Evolutionary conservation across 2,329 filamentous ascomycete genomes (phyloP).

Genomic region (Hysterium pulicare): DNA sequence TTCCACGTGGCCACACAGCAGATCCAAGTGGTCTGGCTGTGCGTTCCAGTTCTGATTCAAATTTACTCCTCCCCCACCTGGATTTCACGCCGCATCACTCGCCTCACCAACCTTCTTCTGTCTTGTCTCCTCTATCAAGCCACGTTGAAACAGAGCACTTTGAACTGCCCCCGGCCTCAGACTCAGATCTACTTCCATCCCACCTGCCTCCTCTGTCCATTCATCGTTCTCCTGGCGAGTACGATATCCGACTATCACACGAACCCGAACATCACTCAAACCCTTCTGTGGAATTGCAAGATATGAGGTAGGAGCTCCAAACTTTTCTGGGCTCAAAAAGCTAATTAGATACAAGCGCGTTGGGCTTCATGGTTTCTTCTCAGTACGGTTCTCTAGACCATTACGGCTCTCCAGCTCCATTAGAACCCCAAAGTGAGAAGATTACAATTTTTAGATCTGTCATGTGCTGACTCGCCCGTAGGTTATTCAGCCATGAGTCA

Average conservation of each 20-base stretch:
- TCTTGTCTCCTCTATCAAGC: slow-evolving; percentile 11
- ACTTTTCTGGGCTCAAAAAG: slow-evolving; percentile 3
- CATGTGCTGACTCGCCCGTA: slow-evolving; percentile 5
- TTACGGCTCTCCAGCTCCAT: slow-evolving; percentile 28
- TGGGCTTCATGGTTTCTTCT: slow-evolving; percentile 39
- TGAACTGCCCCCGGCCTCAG: slow-evolving; percentile 12
- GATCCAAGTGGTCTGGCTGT: slow-evolving; percentile 13
- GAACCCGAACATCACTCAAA: slow-evolving; percentile 21
- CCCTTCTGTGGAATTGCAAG: slow-evolving; percentile 26
- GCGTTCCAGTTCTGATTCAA: slow-evolving; percentile 11
- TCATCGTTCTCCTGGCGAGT: slow-evolving; percentile 15
- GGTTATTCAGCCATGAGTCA: slow-evolving; percentile 26
- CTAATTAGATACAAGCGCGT: slow-evolving; percentile 23
- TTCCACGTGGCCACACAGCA: slow-evolving; percentile 19
- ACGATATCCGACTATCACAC: slow-evolving; percentile 16
- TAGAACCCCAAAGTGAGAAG: slow-evolving; percentile 25
- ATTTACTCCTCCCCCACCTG: slow-evolving; percentile 17
- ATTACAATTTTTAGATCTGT: not conserved
- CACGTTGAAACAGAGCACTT: slow-evolving; percentile 12
- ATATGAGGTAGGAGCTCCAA: slow-evolving; percentile 34
- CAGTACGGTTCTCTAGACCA: slow-evolving; percentile 36
- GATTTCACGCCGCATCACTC: slow-evolving; percentile 18
- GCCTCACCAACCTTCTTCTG: slow-evolving; percentile 12
- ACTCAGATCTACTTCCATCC: slow-evolving; percentile 16
- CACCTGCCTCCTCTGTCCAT: slow-evolving; percentile 21